Conservation (phyloP, 169 alveolate genomes). For the Eimeria acervulina region DNA sequence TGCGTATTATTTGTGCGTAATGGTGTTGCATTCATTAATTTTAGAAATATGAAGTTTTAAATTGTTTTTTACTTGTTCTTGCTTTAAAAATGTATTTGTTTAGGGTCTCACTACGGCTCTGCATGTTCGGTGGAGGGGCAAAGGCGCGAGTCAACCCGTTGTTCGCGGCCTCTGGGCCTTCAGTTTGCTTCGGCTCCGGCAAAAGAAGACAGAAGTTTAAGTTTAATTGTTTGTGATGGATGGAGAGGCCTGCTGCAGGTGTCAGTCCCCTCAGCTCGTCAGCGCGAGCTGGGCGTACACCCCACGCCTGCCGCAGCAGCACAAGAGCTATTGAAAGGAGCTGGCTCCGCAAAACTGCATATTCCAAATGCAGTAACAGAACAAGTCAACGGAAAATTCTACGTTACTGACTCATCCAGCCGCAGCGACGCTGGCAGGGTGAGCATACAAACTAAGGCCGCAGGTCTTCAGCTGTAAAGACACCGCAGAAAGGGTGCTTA, state of each 20-base stretch:
- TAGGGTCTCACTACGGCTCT: slow-evolving; percentile 13
- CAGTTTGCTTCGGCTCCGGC: slow-evolving; percentile 17
- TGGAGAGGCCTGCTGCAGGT: slow-evolving; percentile 42
- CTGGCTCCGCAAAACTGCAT: background rate
- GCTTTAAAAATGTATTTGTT: background rate
- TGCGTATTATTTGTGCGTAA: too few species aligned
- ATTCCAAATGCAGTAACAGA: slow-evolving; percentile 33
- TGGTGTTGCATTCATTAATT: too few species aligned
- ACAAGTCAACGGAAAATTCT: slow-evolving; percentile 2
- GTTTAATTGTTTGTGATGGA: slow-evolving; percentile 37
- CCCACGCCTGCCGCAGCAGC: slow-evolving; percentile 9
- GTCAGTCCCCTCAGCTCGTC: background rate
- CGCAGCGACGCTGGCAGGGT: slow-evolving; percentile 63
- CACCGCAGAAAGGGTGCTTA: too few species aligned
- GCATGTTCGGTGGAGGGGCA: slow-evolving; percentile 29
- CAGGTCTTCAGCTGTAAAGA: background rate
- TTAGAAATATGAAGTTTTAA: background rate
- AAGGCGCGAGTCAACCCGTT: background rate
- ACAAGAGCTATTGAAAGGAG: background rate
- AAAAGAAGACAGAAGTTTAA: background rate
- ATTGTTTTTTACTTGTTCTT: background rate
- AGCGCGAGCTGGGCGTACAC: background rate
- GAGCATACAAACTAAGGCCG: too few species aligned
- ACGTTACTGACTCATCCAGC: slow-evolving; percentile 28
- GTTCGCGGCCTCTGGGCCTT: slow-evolving; percentile 23